A percentile compares a stretch with the other conserved stretches of the same genome.
phyloP scores from a whole-genome alignment of 306 rosid genomes.

The Lagenaria siceraria region DNA sequence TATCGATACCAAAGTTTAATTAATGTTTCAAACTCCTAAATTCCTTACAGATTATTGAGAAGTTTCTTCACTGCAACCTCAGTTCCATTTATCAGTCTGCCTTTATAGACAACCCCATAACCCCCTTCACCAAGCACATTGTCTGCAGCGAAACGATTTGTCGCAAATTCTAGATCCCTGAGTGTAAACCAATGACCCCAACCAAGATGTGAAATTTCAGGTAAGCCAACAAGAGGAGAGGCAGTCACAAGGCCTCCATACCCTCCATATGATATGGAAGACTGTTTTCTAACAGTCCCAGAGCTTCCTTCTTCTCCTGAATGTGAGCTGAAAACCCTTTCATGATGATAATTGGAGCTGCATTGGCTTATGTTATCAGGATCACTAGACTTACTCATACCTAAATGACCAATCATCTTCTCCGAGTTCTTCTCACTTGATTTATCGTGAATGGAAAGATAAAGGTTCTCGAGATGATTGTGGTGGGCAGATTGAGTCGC shows the following conservation, averaged over 20 bases:
- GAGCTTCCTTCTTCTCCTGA: constrained; percentile 91
- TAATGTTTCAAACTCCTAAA: constrained; percentile 9
- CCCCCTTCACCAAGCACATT: constrained; percentile 94
- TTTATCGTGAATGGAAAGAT: constrained; percentile 36
- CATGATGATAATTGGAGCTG: constrained; percentile 71
- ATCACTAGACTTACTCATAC: constrained; percentile 52
- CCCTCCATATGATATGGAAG: constrained; percentile 41
- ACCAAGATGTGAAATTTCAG: constrained; percentile 91
- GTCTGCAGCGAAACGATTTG: constrained; percentile 49
- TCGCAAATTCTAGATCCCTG: constrained; percentile 77
- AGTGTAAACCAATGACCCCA: constrained; percentile 99
- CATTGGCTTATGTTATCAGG: constrained; percentile 66
- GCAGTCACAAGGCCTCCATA: constrained; percentile 54
- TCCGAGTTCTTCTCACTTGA: constrained; percentile 51
- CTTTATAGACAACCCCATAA: constrained; percentile 88
- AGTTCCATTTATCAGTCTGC: constrained; percentile 71
- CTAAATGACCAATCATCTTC: constrained; percentile 46
- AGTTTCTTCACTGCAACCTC: constrained; percentile 96
- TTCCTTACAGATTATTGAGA: constrained; percentile 82
- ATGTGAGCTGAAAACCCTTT: constrained; percentile 64
- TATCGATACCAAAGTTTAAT: neutral
- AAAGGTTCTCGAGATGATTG: constrained; percentile 32
- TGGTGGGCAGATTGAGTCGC: constrained; percentile 45
- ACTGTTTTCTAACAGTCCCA: constrained; percentile 51
- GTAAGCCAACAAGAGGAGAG: constrained; percentile 81